These are phyloP conservation scores for Aspergillus udagawae DNA, from an alignment of 2,329 filamentous ascomycete species.

Conservation along the genomic window DNA sequence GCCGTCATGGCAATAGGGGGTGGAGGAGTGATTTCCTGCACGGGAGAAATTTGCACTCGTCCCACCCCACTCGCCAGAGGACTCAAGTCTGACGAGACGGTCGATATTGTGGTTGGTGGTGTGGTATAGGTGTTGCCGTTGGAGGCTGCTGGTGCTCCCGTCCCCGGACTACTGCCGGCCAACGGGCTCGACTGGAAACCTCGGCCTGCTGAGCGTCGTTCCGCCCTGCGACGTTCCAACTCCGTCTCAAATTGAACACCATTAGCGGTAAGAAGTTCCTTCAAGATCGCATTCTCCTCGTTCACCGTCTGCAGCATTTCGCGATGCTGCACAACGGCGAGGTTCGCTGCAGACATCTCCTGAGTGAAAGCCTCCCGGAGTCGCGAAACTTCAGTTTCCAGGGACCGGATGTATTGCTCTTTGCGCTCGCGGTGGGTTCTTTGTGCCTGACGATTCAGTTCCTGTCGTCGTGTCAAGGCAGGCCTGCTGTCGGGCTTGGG, in stretches of 20 bases:
- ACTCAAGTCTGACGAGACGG: conserved; percentile 23
- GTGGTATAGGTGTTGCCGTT: conserved; percentile 26
- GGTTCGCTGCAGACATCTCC: conserved; percentile 55
- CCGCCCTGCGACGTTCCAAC: conserved; percentile 35
- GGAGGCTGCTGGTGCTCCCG: conserved; percentile 18
- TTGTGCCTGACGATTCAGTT: conserved; percentile 92
- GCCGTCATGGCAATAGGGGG: conserved; percentile 18
- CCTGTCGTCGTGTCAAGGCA: conserved; percentile 83
- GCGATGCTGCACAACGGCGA: conserved; percentile 59
- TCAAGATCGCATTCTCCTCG: conserved; percentile 77
- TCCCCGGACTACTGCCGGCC: conserved; percentile 34
- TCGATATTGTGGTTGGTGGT: conserved; percentile 31
- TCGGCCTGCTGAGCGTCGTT: conserved; percentile 22
- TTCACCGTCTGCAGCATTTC: conserved; percentile 67
- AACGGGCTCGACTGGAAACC: conserved; percentile 39
- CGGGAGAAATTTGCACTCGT: conserved; percentile 25
- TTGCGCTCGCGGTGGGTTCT: conserved; percentile 96
- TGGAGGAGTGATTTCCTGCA: conserved; percentile 20
- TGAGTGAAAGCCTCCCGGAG: conserved; percentile 73
- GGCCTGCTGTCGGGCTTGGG: conserved; percentile 97
- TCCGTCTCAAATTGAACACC: conserved; percentile 56
- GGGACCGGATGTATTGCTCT: conserved; percentile 88
- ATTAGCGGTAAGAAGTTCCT: conserved; percentile 55
- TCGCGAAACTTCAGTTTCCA: conserved; percentile 86
- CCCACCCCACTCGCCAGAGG: conserved; percentile 25